Evolutionary conservation across 768 basidiomycete species (phyloP), one percentile per base, ranked within the genome.

Genomic region (Arthromyces matolae): DNA sequence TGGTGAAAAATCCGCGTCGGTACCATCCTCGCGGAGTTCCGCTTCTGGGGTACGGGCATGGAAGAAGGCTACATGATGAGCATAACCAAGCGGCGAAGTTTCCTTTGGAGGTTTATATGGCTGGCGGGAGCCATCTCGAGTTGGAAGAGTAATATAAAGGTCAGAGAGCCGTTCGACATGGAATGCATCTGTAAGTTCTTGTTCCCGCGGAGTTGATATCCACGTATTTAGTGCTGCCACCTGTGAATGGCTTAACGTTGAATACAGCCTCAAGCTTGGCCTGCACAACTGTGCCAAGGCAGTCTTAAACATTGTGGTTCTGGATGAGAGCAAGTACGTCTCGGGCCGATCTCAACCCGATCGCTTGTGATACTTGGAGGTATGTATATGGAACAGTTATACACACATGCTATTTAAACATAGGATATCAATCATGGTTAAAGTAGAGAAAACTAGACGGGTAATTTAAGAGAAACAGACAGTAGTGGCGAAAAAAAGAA

Each of bases 61-160:
- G 65, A 89, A 89, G 71, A 88, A 89, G 10, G 72, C 81, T 19
- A 89, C 74, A 54, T 87, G 84, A 56, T 86, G 84, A 5, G 85
- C 87, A 50, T 75, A 79, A 5, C 69, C 72, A 23, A 88, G 65
- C 2, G 74, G 67, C 2, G 68, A 53, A 5, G 73, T 70, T 2
- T 55, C 54, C 37, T 60, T 52, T 37, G 82, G 83, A 16, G 66
- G 64, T 14, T 58, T 50, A 53, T 69, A 78, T n/a, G 66, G 67
- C 22, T 60, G 64, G 1, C 68, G 67, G 5, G 74, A 72, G 9
- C 83, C 82, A 55, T 86, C 83, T 55, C 84, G 80, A 5, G 86
- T 86, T 3, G 86, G 84, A n/a, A 87, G 71, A 20, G 86, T 86
- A 54, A 81, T 69, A 58, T 77, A 84, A 33, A 87, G 73, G 58